Evolutionary conservation across 129 eudicot species (phyloP).

Genomic region (Pulicaria dysenterica): DNA sequence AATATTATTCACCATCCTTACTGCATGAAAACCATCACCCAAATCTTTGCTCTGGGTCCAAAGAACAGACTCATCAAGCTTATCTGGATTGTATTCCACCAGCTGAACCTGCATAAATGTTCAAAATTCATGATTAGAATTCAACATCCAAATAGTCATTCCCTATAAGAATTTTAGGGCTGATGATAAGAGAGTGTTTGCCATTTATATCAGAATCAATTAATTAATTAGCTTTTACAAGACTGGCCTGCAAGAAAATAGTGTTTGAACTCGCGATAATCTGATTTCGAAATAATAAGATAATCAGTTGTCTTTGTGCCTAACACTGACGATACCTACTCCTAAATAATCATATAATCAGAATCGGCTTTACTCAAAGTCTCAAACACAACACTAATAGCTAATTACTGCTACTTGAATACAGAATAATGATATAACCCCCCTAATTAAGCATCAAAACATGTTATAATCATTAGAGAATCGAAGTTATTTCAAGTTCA

Average conservation of each 20-base stretch:
- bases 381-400: neutral
- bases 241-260: too few species aligned
- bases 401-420: neutral
- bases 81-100: conserved; percentile 65
- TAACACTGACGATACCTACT: neutral
- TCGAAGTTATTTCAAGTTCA: neutral
- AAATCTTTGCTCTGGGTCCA: conserved; percentile 88
- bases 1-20: conserved; percentile 84
- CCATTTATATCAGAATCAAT: neutral
- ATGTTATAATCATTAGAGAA: neutral
- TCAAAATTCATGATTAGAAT: neutral
- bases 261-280: neutral
- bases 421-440: neutral
- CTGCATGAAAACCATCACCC: conserved; percentile 72
- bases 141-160: neutral
- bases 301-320: neutral
- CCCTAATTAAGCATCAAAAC: neutral
- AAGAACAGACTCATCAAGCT: conserved; percentile 73
- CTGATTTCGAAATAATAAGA: neutral
- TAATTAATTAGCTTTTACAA: neutral
- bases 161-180: neutral
- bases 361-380: too few species aligned
- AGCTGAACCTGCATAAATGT: conserved; percentile 64
- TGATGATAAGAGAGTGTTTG: neutral
- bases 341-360: too few species aligned